Percentiles rank a stretch among this genome's conserved stretches.
phyloP scores from a whole-genome alignment of 1,284 basidiomycete species.

The Sparassis latifolia region DNA sequence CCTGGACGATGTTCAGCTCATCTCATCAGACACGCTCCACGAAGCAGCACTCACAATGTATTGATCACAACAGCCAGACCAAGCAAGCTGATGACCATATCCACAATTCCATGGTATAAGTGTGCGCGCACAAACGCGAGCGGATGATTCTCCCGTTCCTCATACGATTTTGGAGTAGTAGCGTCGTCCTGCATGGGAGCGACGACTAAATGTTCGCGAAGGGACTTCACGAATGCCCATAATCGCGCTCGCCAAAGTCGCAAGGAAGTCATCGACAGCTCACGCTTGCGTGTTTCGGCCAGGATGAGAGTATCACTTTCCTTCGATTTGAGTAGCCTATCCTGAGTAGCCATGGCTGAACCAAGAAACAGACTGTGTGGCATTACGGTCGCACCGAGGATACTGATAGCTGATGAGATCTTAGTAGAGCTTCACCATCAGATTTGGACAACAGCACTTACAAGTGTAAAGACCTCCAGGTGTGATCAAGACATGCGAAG shows the following conservation, averaged over 20 bases:
- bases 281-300: too few relatives aligned
- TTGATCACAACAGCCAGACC: slow-evolving; percentile 88
- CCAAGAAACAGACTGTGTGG: slow-evolving; percentile 91
- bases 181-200: slow-evolving; percentile 15
- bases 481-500: slow-evolving; percentile 60
- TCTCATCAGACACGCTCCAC: neutral
- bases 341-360: slow-evolving; percentile 78
- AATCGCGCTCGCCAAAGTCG: too few relatives aligned
- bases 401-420: slow-evolving; percentile 64
- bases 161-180: slow-evolving; percentile 19
- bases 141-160: slow-evolving; percentile 53
- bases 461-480: slow-evolving; percentile 75
- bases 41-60: slow-evolving; percentile 44
- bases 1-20: slow-evolving; percentile 28
- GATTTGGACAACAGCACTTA: slow-evolving; percentile 18
- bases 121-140: slow-evolving; percentile 70
- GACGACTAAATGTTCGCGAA: slow-evolving; percentile 14
- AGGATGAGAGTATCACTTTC: neutral
- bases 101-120: slow-evolving; percentile 70
- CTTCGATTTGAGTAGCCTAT: slow-evolving; percentile 40
- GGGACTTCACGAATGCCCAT: neutral
- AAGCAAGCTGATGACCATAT: slow-evolving; percentile 60
- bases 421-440: neutral
- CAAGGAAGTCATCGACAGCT: too few relatives aligned
- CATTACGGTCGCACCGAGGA: slow-evolving; percentile 83